Base-by-base conservation (phyloP, 2,329 filamentous ascomycete species). In the Fusarium virguliforme region DNA sequence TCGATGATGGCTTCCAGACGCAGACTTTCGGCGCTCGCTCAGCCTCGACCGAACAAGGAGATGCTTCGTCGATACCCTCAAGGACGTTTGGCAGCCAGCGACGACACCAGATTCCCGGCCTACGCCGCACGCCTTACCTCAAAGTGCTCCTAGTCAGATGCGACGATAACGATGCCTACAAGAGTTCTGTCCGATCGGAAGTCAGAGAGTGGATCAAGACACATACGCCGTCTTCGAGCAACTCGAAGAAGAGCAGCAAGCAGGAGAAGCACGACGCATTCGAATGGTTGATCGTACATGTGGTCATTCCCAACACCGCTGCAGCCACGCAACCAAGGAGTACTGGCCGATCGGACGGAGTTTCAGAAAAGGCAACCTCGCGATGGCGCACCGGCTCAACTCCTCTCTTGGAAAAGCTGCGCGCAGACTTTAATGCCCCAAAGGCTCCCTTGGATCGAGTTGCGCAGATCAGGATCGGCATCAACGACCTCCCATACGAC, bases 141-240 rank as follows among this genome's bases (percentile, higher is more conserved):
- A 98, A 97, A 80, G 84, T 99, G 7, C 92, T 95, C 63, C 84
- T 99, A 3, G 87, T 99, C 59, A 89, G 95, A 77, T 98, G 96
- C 82, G 96, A 98, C 82, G 96, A 99, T 79, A 97, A 94, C 76
- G 97, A 99, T 53, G 90, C 90, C 8, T 99, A 99, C 86, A 98
- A 97, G 81, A 85, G 89, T 2, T 89, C 89, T 12, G 91, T 93
- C 7, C 88, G 94, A 56, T 90, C 93, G 75, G 89, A 93, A 73
- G 86, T 99, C 37, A 89, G 93, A 56, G 95, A 98, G 72, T 99
- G 96, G 96, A 89, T 98, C 75, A 97, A 96, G 80, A 85, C 88
- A 7, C 88, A 97, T 69, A 90, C 91, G 0, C 87, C 89, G 0
- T 84, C 88, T 0, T 85, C 89, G 2, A 84, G 82, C 64, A 87